Conservation (phyloP, 1,284 basidiomycete species). For the Xanthoconium separans region DNA sequence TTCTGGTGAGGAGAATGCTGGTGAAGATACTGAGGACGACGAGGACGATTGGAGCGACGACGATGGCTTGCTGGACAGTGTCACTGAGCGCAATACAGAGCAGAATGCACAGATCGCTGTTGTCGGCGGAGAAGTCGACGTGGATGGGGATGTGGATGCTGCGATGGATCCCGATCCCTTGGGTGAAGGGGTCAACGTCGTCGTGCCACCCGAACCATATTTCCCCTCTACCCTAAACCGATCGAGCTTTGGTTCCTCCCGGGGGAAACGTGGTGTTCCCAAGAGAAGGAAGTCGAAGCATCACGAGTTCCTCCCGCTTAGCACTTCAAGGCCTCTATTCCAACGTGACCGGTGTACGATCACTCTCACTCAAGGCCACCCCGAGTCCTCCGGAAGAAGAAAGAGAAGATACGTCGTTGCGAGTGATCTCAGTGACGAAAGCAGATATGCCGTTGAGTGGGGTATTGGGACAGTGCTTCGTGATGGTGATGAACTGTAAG, state of each 20-base stretch:
- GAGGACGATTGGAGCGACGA: constrained; percentile 54
- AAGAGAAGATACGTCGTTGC: constrained; percentile 83
- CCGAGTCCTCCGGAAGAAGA: constrained; percentile 57
- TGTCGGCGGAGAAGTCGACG: constrained; percentile 33
- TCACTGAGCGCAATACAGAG: constrained; percentile 73
- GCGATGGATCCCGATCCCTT: constrained; percentile 69
- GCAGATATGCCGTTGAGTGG: constrained; percentile 91
- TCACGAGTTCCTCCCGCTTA: constrained; percentile 60
- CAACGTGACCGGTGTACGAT: constrained; percentile 93
- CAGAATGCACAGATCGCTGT: constrained; percentile 67
- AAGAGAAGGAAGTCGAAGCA: constrained; percentile 59
- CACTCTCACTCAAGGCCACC: constrained; percentile 82
- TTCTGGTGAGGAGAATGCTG: constrained; percentile 54
- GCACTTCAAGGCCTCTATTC: constrained; percentile 79
- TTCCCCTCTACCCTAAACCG: constrained; percentile 70
- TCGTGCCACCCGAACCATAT: constrained; percentile 77
- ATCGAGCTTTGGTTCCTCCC: constrained; percentile 29
- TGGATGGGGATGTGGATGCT: constrained; percentile 43
- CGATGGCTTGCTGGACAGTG: constrained; percentile 62
- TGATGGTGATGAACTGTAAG: constrained; percentile 88
- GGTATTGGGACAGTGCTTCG: constrained; percentile 94
- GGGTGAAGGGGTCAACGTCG: constrained; percentile 88
- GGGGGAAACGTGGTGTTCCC: constrained; percentile 49
- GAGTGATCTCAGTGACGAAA: constrained; percentile 92
- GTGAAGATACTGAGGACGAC: constrained; percentile 46